Evolutionary conservation across 169 alveolate genomes (phyloP), one percentile per base, ranked within the genome.

Genomic region (Eimeria necatrix): DNA sequence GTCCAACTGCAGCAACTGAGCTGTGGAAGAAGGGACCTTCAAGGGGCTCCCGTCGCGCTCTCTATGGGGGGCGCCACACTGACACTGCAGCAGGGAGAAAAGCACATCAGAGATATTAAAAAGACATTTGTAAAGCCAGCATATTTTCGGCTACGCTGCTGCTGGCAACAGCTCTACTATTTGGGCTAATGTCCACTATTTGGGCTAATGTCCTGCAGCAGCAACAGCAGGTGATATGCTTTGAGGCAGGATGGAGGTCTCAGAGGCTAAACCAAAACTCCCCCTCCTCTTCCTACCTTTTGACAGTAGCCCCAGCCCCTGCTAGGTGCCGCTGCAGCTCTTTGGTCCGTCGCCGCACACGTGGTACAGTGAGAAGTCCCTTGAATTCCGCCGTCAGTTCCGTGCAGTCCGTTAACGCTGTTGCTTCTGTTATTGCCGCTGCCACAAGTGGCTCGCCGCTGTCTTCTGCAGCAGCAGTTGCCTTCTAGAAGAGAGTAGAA

Each of bases 1-100:
- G 64, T 81, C 90, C 32, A 81, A 71, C 90, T 81, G 90, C 73
- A 81, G 90, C 90, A 81, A 73, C 71, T 81, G 90, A 10, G 90
- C 90, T n/a, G 90, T 81, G 64, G 73, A 81, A 20, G 90, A 81
- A 52, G 90, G 90, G 24, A 41, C 73, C 6, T 12, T 46, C 10
- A 24, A 22, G 51, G 71, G 24, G 70, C 70, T 24, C 20, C 51
- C 90, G 20, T 5, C n/a, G 24, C n/a, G 26, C 68, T 78, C 46
- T 24, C 73, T 20, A 9, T 4, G 51, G 22, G 90, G 9, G 4
- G 64, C 2, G 18, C 24, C 4, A 71, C 73, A 81, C 51, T 18
- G 64, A 14, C 46, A 81, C 90, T 81, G 90, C 64, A 49, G 60
- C 59, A 12, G 8, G 60, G 18, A 71, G 7, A 14, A 48, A 71